A percentile compares a stretch with the other conserved stretches of the same genome.
Conservation (phyloP, 805 yeast species). For the Monosporozyma aerobia region DNA sequence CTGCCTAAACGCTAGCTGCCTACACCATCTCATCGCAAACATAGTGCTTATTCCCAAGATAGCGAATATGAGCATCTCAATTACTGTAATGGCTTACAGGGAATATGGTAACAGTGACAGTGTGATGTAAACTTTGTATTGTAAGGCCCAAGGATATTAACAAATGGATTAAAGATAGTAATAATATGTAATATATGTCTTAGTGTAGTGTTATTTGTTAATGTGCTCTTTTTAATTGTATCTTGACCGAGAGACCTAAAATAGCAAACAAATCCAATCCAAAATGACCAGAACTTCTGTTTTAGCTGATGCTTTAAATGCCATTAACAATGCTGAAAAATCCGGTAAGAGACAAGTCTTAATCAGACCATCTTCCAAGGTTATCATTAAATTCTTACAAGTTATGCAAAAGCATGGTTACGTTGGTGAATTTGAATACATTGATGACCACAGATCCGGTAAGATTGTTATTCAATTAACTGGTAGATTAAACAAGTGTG, state of each 20-base stretch:
- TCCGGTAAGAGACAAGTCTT: constrained; percentile 98
- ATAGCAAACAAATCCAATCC: not conserved
- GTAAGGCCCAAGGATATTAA: not conserved
- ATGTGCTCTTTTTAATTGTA: not conserved
- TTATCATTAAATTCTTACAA: constrained; percentile 87
- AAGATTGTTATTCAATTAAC: constrained; percentile 91
- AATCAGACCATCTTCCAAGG: constrained; percentile 97
- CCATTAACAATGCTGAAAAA: constrained; percentile 98
- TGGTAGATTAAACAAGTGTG: constrained; percentile 98
- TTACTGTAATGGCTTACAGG: not conserved
- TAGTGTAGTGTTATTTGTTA: not conserved
- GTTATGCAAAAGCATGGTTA: constrained; percentile 98
- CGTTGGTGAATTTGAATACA: constrained; percentile 97
- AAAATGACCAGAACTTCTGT: constrained; percentile 96
- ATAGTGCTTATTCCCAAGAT: not conserved
- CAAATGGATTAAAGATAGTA: not conserved
- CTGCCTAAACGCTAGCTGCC: not conserved
- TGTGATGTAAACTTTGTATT: not conserved
- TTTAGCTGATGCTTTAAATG: constrained; percentile 95
- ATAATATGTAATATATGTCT: not conserved
- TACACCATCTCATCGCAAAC: not conserved
- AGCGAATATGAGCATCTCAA: not conserved
- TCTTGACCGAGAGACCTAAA: not conserved
- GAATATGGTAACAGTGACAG: not conserved
- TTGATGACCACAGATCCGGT: constrained; percentile 98